Evolutionary conservation across 2,329 filamentous ascomycete genomes (phyloP).

Genomic region (Beauveria medogensis): DNA sequence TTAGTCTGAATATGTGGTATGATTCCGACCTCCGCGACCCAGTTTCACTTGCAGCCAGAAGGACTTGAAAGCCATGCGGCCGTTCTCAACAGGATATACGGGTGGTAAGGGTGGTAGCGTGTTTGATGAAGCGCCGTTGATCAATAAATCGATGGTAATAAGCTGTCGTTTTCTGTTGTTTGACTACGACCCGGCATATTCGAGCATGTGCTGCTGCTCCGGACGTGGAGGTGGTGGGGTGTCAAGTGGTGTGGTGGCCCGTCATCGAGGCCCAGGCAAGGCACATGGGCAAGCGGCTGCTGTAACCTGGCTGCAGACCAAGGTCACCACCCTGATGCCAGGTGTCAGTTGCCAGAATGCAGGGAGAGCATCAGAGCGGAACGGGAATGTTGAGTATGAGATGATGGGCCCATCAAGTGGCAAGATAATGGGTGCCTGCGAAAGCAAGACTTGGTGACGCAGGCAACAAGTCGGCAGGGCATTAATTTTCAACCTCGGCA

Average conservation of each 20-base stretch:
- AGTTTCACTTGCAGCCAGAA: not conserved
- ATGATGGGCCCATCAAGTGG: not conserved
- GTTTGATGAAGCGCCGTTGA: conserved; percentile 7
- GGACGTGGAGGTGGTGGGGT: not conserved
- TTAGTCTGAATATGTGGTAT: not conserved
- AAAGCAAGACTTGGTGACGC: not conserved
- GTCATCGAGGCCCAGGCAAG: not conserved
- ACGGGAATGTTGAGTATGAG: not conserved
- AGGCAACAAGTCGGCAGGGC: not conserved
- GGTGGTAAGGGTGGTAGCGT: not conserved
- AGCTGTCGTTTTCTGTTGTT: not conserved
- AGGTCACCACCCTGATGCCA: not conserved
- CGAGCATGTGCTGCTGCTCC: not conserved
- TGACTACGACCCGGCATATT: not conserved
- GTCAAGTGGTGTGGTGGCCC: not conserved
- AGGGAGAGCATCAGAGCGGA: not conserved
- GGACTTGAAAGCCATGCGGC: not conserved
- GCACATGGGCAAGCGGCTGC: not conserved
- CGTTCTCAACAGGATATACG: not conserved
- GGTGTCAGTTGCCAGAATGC: not conserved
- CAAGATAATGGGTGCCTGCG: not conserved
- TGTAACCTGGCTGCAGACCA: not conserved
- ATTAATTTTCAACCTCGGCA: not conserved
- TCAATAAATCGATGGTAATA: not conserved
- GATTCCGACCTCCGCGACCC: not conserved